Conservation (phyloP, 2,329 filamentous ascomycete genomes). For the Helotiales sp. region DNA sequence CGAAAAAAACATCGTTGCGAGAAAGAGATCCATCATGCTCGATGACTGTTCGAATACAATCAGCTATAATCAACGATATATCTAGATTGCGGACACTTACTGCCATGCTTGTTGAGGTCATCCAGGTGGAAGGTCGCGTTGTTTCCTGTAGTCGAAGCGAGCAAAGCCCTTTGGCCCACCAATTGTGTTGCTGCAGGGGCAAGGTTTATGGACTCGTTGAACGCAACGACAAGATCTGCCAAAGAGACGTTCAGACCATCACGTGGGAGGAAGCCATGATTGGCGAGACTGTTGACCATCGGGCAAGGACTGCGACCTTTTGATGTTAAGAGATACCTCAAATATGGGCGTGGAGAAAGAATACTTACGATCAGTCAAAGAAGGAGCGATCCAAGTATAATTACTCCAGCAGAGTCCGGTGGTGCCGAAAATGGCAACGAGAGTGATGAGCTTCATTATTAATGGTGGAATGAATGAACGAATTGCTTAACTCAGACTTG, state of each 20-base stretch:
- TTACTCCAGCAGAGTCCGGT: background rate
- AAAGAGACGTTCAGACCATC: conserved; percentile 44
- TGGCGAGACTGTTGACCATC: conserved; percentile 49
- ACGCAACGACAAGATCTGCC: conserved; percentile 19
- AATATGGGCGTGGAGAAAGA: background rate
- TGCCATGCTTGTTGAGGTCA: conserved; percentile 19
- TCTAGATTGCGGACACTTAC: no score
- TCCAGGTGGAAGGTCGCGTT: conserved; percentile 22
- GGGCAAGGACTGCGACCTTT: conserved; percentile 43
- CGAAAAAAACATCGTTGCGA: conserved; percentile 18
- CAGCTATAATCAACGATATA: no score
- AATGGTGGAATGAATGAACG: background rate
- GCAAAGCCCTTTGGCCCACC: conserved; percentile 10
- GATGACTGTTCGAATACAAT: conserved; percentile 8
- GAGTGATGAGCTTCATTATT: conserved; percentile 2
- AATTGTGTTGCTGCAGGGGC: conserved; percentile 13
- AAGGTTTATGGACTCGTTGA: conserved; percentile 20
- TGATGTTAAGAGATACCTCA: background rate
- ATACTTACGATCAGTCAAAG: background rate
- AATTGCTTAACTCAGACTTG: background rate
- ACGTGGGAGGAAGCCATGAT: conserved; percentile 48
- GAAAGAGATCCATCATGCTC: conserved; percentile 27
- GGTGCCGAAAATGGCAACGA: background rate
- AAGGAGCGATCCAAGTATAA: background rate
- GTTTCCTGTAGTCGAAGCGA: conserved; percentile 20